These are phyloP conservation scores for Fraxinus quadrangulata DNA, from an alignment of 257 asterid species.

Conservation along the genomic window DNA sequence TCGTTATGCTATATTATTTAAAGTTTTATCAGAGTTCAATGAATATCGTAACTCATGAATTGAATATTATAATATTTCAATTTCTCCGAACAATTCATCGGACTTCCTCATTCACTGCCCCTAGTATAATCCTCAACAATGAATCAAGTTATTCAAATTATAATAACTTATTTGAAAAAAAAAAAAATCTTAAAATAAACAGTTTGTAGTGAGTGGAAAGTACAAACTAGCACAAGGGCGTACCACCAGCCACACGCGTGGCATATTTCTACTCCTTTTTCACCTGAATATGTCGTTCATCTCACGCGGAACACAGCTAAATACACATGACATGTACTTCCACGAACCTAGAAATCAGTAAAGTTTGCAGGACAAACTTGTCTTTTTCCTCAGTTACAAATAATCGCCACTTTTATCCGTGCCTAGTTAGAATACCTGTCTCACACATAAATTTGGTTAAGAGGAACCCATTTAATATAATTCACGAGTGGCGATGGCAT, in stretches of 20 bases:
- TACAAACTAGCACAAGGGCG: not conserved
- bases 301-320: slow-evolving; percentile 25
- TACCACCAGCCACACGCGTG: slow-evolving; percentile 28
- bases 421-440: too few relatives aligned
- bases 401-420: too few relatives aligned
- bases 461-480: too few relatives aligned
- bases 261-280: slow-evolving; percentile 12
- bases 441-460: too few relatives aligned
- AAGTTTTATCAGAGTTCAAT: too few relatives aligned
- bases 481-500: too few relatives aligned
- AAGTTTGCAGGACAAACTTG: not conserved
- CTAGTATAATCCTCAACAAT: not conserved
- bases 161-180: too few relatives aligned
- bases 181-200: not conserved
- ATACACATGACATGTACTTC: slow-evolving; percentile 18
- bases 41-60: too few relatives aligned
- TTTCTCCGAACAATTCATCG: not conserved
- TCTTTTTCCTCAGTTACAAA: not conserved
- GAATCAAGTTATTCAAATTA: not conserved
- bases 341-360: slow-evolving; percentile 28
- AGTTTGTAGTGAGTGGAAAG: not conserved
- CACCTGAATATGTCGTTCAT: not conserved
- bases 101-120: not conserved
- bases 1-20: too few relatives aligned
- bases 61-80: too few relatives aligned